Evolutionary conservation across 2,329 filamentous ascomycete genomes (phyloP).

Genomic region (Ceratocystiopsis sp.): DNA sequence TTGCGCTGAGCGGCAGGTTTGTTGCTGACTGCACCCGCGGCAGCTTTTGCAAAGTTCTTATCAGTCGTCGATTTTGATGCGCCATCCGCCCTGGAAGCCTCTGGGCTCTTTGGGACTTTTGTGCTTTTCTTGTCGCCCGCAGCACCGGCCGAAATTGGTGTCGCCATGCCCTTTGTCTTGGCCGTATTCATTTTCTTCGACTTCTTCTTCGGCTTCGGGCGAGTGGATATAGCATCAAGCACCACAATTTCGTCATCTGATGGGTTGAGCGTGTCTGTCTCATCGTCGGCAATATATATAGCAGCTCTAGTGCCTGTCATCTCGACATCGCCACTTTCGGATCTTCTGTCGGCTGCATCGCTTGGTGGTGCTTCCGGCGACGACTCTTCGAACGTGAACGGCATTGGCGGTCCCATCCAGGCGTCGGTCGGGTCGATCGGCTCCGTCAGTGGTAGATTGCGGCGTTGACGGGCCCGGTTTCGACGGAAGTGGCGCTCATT

Average conservation of each 20-base stretch:
- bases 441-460: slow-evolving; percentile 17
- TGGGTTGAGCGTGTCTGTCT: not conserved
- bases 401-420: too few species aligned
- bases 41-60: too few species aligned
- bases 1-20: too few species aligned
- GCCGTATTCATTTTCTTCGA: not conserved
- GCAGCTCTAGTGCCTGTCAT: not conserved
- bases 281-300: not conserved
- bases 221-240: not conserved
- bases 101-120: too few species aligned
- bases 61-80: too few species aligned
- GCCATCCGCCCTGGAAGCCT: too few species aligned
- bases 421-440: slow-evolving; percentile 3
- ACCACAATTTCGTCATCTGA: slow-evolving; percentile 2
- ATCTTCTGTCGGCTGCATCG: too few species aligned
- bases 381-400: slow-evolving; percentile 1
- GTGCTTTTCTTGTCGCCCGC: not conserved
- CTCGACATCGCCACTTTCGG: too few species aligned
- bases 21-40: too few species aligned
- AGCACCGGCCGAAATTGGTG: not conserved
- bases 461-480: slow-evolving; percentile 24
- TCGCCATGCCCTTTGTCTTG: not conserved
- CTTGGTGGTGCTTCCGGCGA: too few species aligned
- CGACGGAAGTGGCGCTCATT: slow-evolving; percentile 23
- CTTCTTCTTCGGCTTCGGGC: not conserved